Base-by-base conservation (phyloP, 1,139 yeast species). In the Pichia sp. region DNA sequence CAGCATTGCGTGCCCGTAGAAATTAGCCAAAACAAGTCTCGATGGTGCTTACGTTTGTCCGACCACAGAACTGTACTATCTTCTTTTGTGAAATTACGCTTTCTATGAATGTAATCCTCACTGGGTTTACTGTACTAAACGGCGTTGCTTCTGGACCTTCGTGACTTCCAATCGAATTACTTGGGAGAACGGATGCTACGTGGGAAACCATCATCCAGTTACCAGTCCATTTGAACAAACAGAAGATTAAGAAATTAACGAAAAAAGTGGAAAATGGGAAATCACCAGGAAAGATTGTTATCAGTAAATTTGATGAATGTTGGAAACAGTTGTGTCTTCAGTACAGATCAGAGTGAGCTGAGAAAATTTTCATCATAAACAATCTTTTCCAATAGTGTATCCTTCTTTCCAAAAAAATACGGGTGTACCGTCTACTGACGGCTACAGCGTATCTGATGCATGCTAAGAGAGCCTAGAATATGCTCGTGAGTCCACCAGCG, bases 311-410 rank as follows among this genome's bases (percentile, higher is more conserved):
- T 68, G 69, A 66, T 67, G 68, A 67, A 66, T 68, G 71, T 67
- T 67, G 70, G 69, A 67, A 62, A 65, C 55, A 64, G 62, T 41
- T 45, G 51, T 65, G 61, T 67, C 69, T 66, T 67, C 70, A 65
- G 60, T 57, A 55, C 54, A 49, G 53, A 55, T 68, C 71, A 64
- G 71, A 68, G 71, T 68, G 71, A 68, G 71, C 71, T 68, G 71
- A 68, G 71, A 57, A 62, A 64, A 64, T 51, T 67, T 59, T 67
- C 70, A 68, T 68, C 71, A 68, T 68, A 61, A 66, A 64, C 67
- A 64, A 54, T 45, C 32, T 30, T 45, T 15, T 31, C 34, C 8
- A 31, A 8, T 31, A 11, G 34, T 31, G 8, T 31, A 8, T 8
- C 34, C 34, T 31, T 11, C 34, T 8, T 31, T 26, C 11, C 31